Conservation (phyloP, 2,329 filamentous ascomycete species). For the Cladosporium phlei region DNA sequence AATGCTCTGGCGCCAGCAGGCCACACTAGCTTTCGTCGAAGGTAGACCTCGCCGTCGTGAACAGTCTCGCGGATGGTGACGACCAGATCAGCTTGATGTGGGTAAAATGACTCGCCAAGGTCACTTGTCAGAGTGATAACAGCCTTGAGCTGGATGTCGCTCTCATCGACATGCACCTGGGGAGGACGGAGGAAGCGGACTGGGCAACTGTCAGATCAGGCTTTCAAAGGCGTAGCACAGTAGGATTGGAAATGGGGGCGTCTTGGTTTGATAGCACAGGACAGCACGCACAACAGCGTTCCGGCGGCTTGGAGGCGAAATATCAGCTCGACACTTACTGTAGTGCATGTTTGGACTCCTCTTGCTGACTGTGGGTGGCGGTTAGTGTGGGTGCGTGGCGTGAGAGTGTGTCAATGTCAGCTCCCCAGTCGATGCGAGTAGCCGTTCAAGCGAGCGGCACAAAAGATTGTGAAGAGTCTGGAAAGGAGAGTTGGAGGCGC, state of each 20-base stretch:
- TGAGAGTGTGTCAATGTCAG: not conserved
- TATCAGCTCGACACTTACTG: slow-evolving; percentile 17
- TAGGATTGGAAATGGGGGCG: not conserved
- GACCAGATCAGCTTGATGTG: slow-evolving; percentile 42
- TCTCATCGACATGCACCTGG: slow-evolving; percentile 38
- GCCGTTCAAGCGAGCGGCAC: not conserved
- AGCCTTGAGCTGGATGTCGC: slow-evolving; percentile 42
- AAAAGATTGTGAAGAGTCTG: slow-evolving; percentile 8
- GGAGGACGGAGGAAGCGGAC: slow-evolving; percentile 65
- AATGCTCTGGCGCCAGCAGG: slow-evolving; percentile 39
- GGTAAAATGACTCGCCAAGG: slow-evolving; percentile 60
- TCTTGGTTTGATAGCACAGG: not conserved
- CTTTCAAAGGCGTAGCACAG: not conserved
- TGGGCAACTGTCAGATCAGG: slow-evolving; percentile 8
- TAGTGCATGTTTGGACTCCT: slow-evolving; percentile 19
- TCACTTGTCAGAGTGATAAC: slow-evolving; percentile 65
- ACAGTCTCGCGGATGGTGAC: slow-evolving; percentile 34
- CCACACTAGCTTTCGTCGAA: slow-evolving; percentile 44
- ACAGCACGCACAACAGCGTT: no score
- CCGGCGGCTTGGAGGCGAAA: no score
- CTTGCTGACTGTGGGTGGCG: not conserved
- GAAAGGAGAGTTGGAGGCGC: not conserved
- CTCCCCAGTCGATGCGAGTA: not conserved
- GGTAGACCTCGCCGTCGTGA: slow-evolving; percentile 35
- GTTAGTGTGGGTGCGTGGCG: not conserved